Evolutionary conservation across 345 rosid species (phyloP).

Genomic region (Eutrema japonicum): DNA sequence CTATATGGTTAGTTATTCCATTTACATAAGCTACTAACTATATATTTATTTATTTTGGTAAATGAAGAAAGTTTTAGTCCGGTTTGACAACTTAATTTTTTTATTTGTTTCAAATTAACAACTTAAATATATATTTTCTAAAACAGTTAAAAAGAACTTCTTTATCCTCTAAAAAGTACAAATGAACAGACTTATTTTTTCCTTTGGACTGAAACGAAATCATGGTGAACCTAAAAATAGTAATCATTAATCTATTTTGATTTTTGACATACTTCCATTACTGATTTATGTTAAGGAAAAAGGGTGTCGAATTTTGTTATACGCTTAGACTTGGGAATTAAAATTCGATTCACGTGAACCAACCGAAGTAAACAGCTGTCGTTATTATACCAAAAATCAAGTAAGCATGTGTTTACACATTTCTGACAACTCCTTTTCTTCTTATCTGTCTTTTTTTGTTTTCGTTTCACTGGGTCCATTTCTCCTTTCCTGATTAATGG

Average conservation of each 20-base stretch:
- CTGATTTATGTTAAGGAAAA: neutral
- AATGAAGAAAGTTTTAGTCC: too few species aligned
- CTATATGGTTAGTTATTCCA: too few species aligned
- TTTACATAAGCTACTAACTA: too few species aligned
- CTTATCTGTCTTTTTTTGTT: conserved; percentile 36
- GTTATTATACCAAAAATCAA: conserved; percentile 26
- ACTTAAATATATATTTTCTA: neutral
- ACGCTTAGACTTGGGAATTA: neutral
- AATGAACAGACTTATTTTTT: neutral
- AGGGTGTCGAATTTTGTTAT: neutral
- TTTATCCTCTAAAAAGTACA: neutral
- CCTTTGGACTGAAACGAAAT: neutral
- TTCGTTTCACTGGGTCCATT: conserved; percentile 13
- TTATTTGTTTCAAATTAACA: neutral
- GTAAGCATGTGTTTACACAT: conserved; percentile 43
- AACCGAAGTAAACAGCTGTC: conserved; percentile 42
- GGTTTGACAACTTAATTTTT: too few species aligned
- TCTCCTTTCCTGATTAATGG: conserved; percentile 8
- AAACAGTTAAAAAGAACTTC: neutral
- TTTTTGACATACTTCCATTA: neutral
- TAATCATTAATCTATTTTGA: neutral
- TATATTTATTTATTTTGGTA: too few species aligned
- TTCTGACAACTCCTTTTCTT: conserved; percentile 44
- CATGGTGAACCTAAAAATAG: neutral
- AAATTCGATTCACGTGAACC: conserved; percentile 38